Evolutionary conservation across 2,329 filamentous ascomycete genomes (phyloP), one percentile per base, ranked within the genome.

Genomic region (Neofusicoccum laricinum): DNA sequence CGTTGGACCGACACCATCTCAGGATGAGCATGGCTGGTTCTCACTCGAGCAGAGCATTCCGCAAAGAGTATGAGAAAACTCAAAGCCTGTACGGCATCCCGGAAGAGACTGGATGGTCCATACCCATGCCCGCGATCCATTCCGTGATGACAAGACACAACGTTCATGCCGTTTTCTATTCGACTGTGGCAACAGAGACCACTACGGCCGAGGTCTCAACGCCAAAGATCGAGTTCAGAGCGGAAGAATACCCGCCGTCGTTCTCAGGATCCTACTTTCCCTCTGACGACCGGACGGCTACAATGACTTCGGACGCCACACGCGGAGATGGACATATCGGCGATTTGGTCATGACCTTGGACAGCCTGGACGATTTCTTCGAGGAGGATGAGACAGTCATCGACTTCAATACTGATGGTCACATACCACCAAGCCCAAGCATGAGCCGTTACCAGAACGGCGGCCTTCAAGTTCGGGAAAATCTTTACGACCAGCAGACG

Each of bases 11-110:
- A 70, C 92, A 97, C 70, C 93, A 98, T 73, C 81, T 99, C 65
- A 88, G 95, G 43, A 99, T 99, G 96, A 98, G 94, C 77, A 97
- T 99, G 92, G 93, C 93, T 4, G 90, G 91, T 12, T 89, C 91
- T 1, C 92, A 93, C 2, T 95, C 93, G 0, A 82, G 76, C 63
- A 90, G 91, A 70, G 88, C 90, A 0, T 90, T 95, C 57, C 89
- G 92, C 55, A 98, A 97, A 74, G 93, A 98, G 77, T 98, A 97
- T 70, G 94, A 97, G 73, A 89, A 91, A 21, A 97, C 92, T 0
- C 91, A 97, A 75, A 97, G 93, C 72, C 80, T 99, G 38, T 99
- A 98, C 75, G 96, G 96, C 32, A 98, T 99, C 65, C 95, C 95
- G 0, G 94, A 98, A 74, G 89, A 93, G 21, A 95, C 92, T 15